Conservation (phyloP, 73 alveolate species). For the Paraurostyla sp. region DNA sequence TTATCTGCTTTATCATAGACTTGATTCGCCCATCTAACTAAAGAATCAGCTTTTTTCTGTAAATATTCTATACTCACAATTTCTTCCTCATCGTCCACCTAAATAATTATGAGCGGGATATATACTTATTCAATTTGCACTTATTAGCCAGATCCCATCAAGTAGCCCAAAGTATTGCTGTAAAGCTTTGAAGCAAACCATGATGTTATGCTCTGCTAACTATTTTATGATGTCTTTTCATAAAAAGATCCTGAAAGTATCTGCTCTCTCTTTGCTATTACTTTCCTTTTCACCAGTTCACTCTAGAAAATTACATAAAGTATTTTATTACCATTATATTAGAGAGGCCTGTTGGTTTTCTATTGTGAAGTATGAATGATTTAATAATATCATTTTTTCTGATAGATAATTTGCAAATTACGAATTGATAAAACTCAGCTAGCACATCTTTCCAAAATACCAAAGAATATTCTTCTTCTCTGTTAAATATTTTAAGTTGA, state of each 20-base stretch:
- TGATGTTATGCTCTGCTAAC: neutral
- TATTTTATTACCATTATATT: conserved; percentile 12
- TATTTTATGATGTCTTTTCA: neutral
- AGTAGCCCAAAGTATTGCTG: conserved; percentile 33
- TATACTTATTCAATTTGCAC: neutral
- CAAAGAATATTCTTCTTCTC: conserved; percentile 51
- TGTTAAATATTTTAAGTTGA: neutral
- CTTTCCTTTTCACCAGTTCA: conserved; percentile 21
- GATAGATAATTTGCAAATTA: neutral
- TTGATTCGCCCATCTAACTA: conserved; percentile 25
- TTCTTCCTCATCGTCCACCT: conserved; percentile 40
- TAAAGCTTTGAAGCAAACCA: conserved; percentile 23
- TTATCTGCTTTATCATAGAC: neutral
- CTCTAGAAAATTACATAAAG: neutral
- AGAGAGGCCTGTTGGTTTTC: conserved; percentile 53
- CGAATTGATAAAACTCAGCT: conserved; percentile 22
- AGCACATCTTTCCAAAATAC: conserved; percentile 53
- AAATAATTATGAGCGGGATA: neutral
- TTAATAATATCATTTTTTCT: conserved; percentile 15
- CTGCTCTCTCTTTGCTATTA: conserved; percentile 5
- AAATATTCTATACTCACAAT: conserved; percentile 28
- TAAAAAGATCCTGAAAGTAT: conserved; percentile 12
- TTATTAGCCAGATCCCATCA: neutral
- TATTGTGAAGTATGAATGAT: conserved; percentile 37
- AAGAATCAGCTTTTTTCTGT: neutral